Evolutionary conservation across 169 alveolate genomes (phyloP).

Genomic region (Plasmodium falciparum): DNA sequence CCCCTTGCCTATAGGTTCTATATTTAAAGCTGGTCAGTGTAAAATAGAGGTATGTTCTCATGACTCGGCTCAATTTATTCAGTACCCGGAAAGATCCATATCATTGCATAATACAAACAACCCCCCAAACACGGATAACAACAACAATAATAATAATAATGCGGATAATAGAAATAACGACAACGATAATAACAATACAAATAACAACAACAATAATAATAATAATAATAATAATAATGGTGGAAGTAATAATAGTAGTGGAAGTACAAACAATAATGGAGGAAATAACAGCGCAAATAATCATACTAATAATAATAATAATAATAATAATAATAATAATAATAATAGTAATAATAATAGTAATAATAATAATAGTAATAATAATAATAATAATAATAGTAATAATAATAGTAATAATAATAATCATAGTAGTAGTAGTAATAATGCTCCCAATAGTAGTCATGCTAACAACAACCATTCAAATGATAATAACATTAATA

Average conservation of each 20-base stretch:
- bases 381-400: too few species aligned
- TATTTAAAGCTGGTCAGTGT: conserved; percentile 93
- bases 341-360: too few species aligned
- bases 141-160: neutral
- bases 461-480: too few species aligned
- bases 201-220: neutral
- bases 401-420: too few species aligned
- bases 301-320: too few species aligned
- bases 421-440: too few species aligned
- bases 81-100: conserved; percentile 74
- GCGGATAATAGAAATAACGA: neutral
- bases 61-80: conserved; percentile 65
- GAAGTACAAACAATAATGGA: neutral
- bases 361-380: too few species aligned
- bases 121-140: conserved; percentile 15
- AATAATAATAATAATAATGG: neutral
- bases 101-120: conserved; percentile 63
- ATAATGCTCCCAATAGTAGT: too few species aligned
- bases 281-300: conserved; percentile 9
- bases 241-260: neutral
- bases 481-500: too few species aligned
- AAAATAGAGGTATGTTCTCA: conserved; percentile 87
- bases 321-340: too few species aligned
- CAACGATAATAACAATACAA: conserved; percentile 1
- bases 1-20: conserved; percentile 85